Base-by-base conservation (phyloP, 176 grass and related monocot species). In the Phoenix dactylifera region DNA sequence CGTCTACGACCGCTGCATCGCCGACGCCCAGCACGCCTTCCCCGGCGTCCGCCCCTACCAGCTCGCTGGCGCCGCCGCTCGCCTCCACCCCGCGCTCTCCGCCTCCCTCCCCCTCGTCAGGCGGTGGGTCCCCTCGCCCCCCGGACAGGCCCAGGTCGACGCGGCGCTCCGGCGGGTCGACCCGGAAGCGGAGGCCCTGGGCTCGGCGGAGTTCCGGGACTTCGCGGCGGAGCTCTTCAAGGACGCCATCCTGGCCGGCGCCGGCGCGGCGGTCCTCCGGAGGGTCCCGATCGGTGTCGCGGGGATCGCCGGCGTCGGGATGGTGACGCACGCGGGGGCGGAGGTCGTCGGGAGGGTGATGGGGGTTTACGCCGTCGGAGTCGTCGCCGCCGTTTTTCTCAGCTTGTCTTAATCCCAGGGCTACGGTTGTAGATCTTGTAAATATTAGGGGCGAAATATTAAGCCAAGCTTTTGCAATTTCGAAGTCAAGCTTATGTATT, bases 301-400 rank as follows among this genome's bases (percentile, higher is more conserved):
- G 0, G 92, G 79, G 24, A 75, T 92, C 18, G 66, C 83, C 20
- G 78, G 81, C 23, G 26, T 85, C 19, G 84, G 84, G 2, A 0
- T 67, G 55, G 87, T 24, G 18, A 62, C 78, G 3, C 71, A 67
- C 5, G 81, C 64, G 15, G 60, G 73, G 19, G 62, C 65, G 18
- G 70, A 24, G 1, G 64, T 80, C 22, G 73, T 88, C 9, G 84
- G 76, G 18, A 91, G 52, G 58, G 51, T 83, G 29, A 63, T 88
- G 44, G 71, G 78, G 6, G 52, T 83, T 24, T 92, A 91, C 69
- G 60, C 87, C 52, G 77, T 73, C 25, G 84, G 84, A 22, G 67
- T 88, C 18, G 76, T 73, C 55, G 39, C 84, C 2, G 85, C 79
- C 12, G 73, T 98, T 62, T 92, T 85, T 69, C 73, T 92, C 48